Evolutionary conservation across 1,284 basidiomycete species (phyloP).

Genomic region (Cryptococcus amylolentus): DNA sequence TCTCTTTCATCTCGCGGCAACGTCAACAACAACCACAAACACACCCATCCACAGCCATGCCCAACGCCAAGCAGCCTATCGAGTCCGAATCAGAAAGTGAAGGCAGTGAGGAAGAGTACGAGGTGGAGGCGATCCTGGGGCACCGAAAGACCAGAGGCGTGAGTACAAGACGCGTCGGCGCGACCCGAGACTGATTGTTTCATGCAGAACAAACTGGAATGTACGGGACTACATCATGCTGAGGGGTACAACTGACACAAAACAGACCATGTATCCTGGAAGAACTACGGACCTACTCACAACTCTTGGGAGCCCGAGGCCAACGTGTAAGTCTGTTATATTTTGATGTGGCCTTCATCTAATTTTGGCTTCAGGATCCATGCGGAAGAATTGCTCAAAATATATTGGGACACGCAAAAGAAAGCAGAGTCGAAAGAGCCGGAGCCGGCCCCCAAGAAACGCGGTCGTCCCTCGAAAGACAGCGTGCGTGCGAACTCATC

Average conservation of each 20-base stretch:
- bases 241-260: not conserved
- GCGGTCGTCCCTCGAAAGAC: constrained; percentile 16
- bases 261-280: constrained; percentile 48
- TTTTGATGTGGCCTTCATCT: not conserved
- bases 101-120: constrained; percentile 12
- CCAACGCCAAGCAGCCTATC: constrained; percentile 1
- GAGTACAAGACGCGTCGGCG: not conserved
- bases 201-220: constrained; percentile 10
- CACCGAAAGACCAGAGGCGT: constrained; percentile 11
- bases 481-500: not conserved
- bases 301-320: constrained; percentile 47
- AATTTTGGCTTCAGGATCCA: constrained; percentile 22
- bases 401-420: constrained; percentile 31
- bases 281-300: constrained; percentile 47
- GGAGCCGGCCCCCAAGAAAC: constrained; percentile 17
- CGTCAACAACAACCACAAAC: constrained; percentile 2
- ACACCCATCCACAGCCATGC: constrained; percentile 4
- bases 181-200: not conserved
- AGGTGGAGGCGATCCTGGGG: constrained; percentile 15
- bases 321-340: constrained; percentile 36
- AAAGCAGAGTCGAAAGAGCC: constrained; percentile 6
- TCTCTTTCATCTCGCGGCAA: constrained; percentile 1
- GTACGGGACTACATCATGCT: not conserved
- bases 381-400: constrained; percentile 31
- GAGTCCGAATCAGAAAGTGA: constrained; percentile 8